Evolutionary conservation across 2,329 filamentous ascomycete species (phyloP), one percentile per base, ranked within the genome.

Genomic region (Diaporthe vaccinii): DNA sequence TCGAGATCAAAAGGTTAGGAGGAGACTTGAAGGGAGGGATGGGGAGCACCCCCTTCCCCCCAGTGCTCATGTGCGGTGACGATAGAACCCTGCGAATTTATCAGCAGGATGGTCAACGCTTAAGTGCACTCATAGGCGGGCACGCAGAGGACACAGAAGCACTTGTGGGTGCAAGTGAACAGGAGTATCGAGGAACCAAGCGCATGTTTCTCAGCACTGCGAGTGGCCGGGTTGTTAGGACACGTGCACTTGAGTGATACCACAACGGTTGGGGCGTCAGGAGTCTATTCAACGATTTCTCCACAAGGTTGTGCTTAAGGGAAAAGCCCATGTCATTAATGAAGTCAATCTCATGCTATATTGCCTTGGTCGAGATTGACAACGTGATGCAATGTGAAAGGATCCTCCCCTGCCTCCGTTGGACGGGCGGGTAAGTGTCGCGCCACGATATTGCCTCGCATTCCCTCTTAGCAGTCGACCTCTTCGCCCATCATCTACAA

Each of bases 201-300:
- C 65, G 46, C 36, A 65, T 65, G 36, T 34, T 72, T 57, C 20
- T 73, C 61, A 46, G 46, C 65, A 55, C 39, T 41, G 58, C 71
- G 46, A 46, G 34, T 17, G 58, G 41, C 34, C 36, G 34, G 44
- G 44, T 72, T 44, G 34, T n/a, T 65, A 36, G 58, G 46, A 31
- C 25, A 65, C 57, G 49, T 44, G 51, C 68, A 59, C 39, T 49
- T 70, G 25, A 46, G 53, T 58, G 36, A 73, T 73, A 65, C 57
- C 70, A 73, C 71, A 65, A 65, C 36, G 49, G 71, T 62, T 25
- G 31, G 20, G 71, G 71, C 71, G 71, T 73, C 49, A 41, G 71
- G 71, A 73, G 71, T 73, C 58, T 65, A 73, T 57, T 67, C 71
- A 34, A 57, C 67, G 46, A 62, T 73, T 73, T 73, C 70, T 62